Evolutionary conservation across 2,329 filamentous ascomycete species (phyloP).

Genomic region (Stylonectria norvegica): DNA sequence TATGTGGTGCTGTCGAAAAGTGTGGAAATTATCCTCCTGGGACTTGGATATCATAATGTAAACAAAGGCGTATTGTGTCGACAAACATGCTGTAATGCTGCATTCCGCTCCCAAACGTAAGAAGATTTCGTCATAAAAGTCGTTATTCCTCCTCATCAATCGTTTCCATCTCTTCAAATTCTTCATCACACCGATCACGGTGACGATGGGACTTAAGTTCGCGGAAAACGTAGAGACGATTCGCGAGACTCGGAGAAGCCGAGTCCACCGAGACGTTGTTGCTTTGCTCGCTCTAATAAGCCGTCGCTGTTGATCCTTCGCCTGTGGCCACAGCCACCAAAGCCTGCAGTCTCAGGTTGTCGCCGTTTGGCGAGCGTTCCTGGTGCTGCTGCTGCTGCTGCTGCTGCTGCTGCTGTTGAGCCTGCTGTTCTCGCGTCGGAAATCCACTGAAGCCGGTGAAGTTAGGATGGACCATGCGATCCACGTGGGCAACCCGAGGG

Average conservation of each 20-base stretch:
- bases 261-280: no score
- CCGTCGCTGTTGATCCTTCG: slow-evolving; percentile 41
- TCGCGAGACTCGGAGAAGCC: no score
- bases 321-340: slow-evolving; percentile 45
- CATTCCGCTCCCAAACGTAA: slow-evolving; percentile 16
- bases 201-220: no score
- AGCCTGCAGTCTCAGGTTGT: slow-evolving; percentile 39
- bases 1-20: slow-evolving; percentile 14
- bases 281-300: slow-evolving; percentile 34
- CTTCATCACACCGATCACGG: no score
- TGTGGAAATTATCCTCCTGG: slow-evolving; percentile 8
- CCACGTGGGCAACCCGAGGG: slow-evolving; percentile 44
- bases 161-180: slow-evolving; percentile 21
- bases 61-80: slow-evolving; percentile 16
- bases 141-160: no score
- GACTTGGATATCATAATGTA: slow-evolving; percentile 21
- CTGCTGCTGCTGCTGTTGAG: slow-evolving; percentile 28
- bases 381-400: slow-evolving; percentile 28
- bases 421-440: slow-evolving; percentile 35
- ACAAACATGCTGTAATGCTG: slow-evolving; percentile 21
- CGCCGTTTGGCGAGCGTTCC: slow-evolving; percentile 29
- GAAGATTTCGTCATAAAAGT: slow-evolving; percentile 21
- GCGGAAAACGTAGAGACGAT: no score
- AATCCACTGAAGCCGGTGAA: slow-evolving; percentile 51
- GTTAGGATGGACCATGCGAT: slow-evolving; percentile 58